Evolutionary conservation across 2,329 filamentous ascomycete species (phyloP).

Genomic region (Talaromyces sp.): DNA sequence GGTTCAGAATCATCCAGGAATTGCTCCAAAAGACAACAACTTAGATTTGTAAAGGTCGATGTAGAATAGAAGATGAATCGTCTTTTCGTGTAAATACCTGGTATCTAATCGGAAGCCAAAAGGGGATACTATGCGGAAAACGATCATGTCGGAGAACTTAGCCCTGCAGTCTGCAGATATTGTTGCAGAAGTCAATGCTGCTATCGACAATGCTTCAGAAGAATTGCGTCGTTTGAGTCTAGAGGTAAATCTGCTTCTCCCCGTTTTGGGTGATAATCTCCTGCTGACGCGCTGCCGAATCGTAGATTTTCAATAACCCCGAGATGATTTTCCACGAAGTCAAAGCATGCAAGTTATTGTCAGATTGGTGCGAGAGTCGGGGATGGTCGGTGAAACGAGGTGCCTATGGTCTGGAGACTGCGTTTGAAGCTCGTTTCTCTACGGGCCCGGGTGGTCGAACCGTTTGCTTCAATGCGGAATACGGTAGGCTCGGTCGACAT

Average conservation of each 20-base stretch:
- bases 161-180: no score
- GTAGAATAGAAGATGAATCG: no score
- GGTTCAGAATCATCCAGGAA: no score
- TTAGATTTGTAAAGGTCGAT: no score
- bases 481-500: conserved; percentile 23
- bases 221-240: background rate
- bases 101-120: no score
- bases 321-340: conserved; percentile 48
- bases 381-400: conserved; percentile 42
- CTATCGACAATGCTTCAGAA: background rate
- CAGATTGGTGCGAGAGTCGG: conserved; percentile 34
- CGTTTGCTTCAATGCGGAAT: conserved; percentile 28
- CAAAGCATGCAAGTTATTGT: conserved; percentile 46
- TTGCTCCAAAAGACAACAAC: no score
- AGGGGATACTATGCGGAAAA: no score
- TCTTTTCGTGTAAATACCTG: no score
- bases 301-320: conserved; percentile 34
- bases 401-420: conserved; percentile 46
- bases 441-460: conserved; percentile 33
- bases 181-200: no score
- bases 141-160: no score
- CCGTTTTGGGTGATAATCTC: background rate
- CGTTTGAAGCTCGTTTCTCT: conserved; percentile 41
- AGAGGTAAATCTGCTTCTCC: background rate
- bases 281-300: no score